Base-by-base conservation (phyloP, 495 filamentous ascomycete species). In the Penicillium argentinense region DNA sequence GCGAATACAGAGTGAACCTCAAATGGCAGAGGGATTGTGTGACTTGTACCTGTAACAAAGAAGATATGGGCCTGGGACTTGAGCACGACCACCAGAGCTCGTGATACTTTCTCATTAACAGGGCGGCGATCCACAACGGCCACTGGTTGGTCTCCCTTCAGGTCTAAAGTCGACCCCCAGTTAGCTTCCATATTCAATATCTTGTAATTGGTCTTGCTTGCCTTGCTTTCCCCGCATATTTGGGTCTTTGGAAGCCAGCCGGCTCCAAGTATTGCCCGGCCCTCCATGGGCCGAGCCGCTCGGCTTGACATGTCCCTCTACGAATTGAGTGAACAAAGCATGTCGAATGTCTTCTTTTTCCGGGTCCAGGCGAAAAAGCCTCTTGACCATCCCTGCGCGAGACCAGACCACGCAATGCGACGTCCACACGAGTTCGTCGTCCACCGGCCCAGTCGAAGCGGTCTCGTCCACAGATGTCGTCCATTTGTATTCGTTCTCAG, bases 51-150 rank as follows among this genome's bases (percentile, higher is more conserved):
- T 13, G 85, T 76, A n/a, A 96, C 79, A 62, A 92, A 95, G 73
- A 87, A 95, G 55, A 97, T 81, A 59, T 96, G 93, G 18, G 89
- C 91, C 59, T 97, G 92, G 3, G 88, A 87, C 64, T 91, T 93
- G 47, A 99, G 79, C 52, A 97, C 86, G 28, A 97, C 85, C 5
- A 97, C 90, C 39, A 99, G 69, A 19, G 93, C 86, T 77, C 63
- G 83, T 69, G 54, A 83, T 59, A 29, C 49, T 37, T 41, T 56
- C 32, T 58, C 48, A 19, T 37, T 52, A 7, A 53, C 30, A 13
- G 56, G 41, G 34, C 51, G 51, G 8, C 53, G 49, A 24, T 45
- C 26, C 37, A 55, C 32, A 19, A 58, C 49, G 13, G 51, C 39
- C 14, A 54, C 43, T 36, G 42, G 45, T n/a, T 44, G 28, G 41